Conservation (phyloP, 1,139 yeast species). For the Pichia sp. region DNA sequence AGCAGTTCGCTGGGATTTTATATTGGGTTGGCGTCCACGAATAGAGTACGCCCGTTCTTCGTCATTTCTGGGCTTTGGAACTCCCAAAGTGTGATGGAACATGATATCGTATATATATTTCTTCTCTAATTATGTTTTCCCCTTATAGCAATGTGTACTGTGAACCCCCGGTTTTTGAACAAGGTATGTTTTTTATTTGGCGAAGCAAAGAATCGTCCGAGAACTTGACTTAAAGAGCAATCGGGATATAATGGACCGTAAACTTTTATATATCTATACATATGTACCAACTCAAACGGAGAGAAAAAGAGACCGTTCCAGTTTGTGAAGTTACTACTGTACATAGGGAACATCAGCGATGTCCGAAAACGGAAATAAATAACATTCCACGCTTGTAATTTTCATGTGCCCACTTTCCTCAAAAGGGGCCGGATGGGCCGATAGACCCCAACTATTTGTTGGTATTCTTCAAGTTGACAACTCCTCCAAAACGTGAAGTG, state of each 20-base stretch:
- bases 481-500: slow-evolving; percentile 29
- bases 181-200: neutral
- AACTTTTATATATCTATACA: neutral
- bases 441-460: neutral
- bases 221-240: neutral
- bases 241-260: neutral
- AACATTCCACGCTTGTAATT: neutral
- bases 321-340: neutral
- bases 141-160: neutral
- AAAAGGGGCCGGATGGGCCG: neutral
- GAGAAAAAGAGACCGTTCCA: neutral
- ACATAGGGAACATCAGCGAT: slow-evolving; percentile 1
- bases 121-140: neutral
- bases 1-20: neutral
- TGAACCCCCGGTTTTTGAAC: neutral
- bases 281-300: neutral
- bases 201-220: neutral
- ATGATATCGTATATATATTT: neutral
- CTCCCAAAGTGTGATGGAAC: neutral
- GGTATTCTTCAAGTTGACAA: slow-evolving; percentile 20
- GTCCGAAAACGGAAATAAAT: slow-evolving; percentile 1
- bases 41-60: neutral
- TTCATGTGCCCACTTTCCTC: neutral
- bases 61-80: neutral
- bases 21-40: neutral